Base-by-base conservation (phyloP, 495 filamentous ascomycete species). In the Penicillium ochrochloron region DNA sequence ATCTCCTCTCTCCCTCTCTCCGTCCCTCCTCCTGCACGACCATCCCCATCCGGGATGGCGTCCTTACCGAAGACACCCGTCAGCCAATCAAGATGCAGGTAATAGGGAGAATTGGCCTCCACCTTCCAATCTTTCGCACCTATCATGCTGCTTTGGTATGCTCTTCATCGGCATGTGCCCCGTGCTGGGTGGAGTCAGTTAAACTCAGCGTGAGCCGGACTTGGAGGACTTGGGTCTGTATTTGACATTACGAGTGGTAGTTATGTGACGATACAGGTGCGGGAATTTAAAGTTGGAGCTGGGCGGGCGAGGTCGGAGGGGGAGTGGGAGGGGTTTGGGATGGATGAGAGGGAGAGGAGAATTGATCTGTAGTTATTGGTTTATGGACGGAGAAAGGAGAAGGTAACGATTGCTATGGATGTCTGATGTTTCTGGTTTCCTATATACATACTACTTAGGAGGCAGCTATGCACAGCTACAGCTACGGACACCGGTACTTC, bases 61-160 rank as follows among this genome's bases (percentile, higher is more conserved):
- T 44, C 64, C 61, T 64, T 61, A 57, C 63, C 63, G 67, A 64
- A 53, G 34, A 8, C 3, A 14, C 17, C 44, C 15, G 29, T 23
- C 29, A 15, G 11, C 68, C 65, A 70, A 70, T 70, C 27, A 59
- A n/a, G 14, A 34, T 59, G 52, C 53, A 61, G 63, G 33, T 65
- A 68, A 66, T 61, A 37, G 63, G 37, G 23, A 62, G 58, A 19
- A 48, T n/a, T 42, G 44, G 35, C 35, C 41, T 64, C 67, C 64
- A 64, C 63, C 35, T 42, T 15, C 5, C n/a, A 17, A 39, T 33
- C 33, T 10, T 12, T 4, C 29, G 17, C 19, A 21, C 69, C 70
- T 71, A 73, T 71, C 65, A 73, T 33, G 57, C 59, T 73, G 62
- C 71, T 73, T 73, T 73, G 55, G 56, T 59, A 61, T 68, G 68